Conservation (phyloP, 2,329 filamentous ascomycete species). For the Paraconiothyrium sp. region DNA sequence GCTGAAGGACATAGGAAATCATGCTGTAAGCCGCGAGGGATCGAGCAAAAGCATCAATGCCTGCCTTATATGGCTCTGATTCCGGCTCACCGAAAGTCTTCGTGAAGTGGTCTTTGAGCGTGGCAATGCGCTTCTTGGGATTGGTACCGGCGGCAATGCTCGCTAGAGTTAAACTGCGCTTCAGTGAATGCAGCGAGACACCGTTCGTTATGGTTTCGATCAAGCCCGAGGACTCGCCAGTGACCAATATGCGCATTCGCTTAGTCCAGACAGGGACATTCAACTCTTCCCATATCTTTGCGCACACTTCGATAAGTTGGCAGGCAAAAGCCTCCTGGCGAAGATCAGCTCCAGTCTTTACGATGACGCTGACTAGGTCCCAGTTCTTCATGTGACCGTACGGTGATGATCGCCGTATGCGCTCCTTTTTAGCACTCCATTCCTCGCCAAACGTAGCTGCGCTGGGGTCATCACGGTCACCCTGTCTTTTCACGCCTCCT, state of each 20-base stretch:
- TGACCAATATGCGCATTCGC: conserved; percentile 86
- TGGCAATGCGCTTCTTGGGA: conserved; percentile 78
- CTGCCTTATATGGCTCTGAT: conserved; percentile 73
- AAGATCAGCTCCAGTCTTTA: conserved; percentile 85
- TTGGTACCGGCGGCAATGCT: conserved; percentile 78
- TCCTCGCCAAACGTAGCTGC: conserved; percentile 88
- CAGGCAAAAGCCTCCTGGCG: conserved; percentile 88
- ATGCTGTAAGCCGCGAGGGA: conserved; percentile 88
- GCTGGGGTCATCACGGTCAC: conserved; percentile 85
- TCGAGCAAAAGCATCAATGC: conserved; percentile 80
- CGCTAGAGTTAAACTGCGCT: conserved; percentile 80
- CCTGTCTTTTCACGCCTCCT: conserved; percentile 80
- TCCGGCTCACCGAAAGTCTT: conserved; percentile 79
- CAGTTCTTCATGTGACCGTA: conserved; percentile 92
- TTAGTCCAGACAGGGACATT: conserved; percentile 85
- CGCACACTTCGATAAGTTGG: conserved; percentile 82
- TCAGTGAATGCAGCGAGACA: conserved; percentile 85
- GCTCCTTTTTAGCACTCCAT: conserved; percentile 84
- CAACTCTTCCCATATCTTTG: conserved; percentile 82
- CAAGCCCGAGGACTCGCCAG: conserved; percentile 82
- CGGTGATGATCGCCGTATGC: conserved; percentile 82
- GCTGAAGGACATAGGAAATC: conserved; percentile 82
- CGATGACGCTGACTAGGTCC: conserved; percentile 86
- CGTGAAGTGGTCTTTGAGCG: conserved; percentile 81
- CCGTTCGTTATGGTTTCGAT: conserved; percentile 91